Base-by-base conservation (phyloP, 371 early-diverging fungal species). In the Racocetra persica region DNA sequence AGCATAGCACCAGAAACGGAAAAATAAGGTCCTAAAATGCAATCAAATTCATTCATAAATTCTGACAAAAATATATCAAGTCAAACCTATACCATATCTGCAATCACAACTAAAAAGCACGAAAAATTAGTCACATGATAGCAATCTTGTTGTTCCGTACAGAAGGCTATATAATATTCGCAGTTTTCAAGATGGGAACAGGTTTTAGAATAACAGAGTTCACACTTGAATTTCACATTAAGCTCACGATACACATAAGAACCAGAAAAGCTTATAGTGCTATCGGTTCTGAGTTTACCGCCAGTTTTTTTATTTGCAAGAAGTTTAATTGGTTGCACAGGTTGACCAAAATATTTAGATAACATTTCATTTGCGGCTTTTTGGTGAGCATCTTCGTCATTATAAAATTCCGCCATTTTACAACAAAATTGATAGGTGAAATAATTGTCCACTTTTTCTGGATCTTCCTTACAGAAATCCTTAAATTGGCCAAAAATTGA, bases 161-260 rank as follows among this genome's bases (percentile, higher is more conserved):
- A 66, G 20, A 66, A 66, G 41, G n/a, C 0, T 20, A 66, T 36
- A 36, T 66, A 66, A 20, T 66, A 66, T 66, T 36, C 1, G 18
- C 14, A 66, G 20, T 66, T 66, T 66, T 66, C 66, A 18, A 66
- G 41, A 66, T 66, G 18, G 32, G 66, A 18, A 32, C 66, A 66
- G 20, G 41, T 11, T 0, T 66, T 66, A 36, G 66, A 8, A n/a
- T 2, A 18, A 55, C 55, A 55, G 11, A 55, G n/a, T 18, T 13
- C 26, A 66, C 36, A 32, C 20, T 14, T 66, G 38, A 36, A 66
- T 66, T 66, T 6, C 18, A 32, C 20, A 18, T 66, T 66, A 3
- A 66, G 6, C 32, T 66, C 18, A 36, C 18, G 32, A 66, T 66
- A 36, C 14, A 36, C 3, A 41, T 66, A 6, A 36, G 10, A 16